Evolutionary conservation across 139 green algal genomes (phyloP), one percentile per base, ranked within the genome.

Genomic region (Volvox africanus): DNA sequence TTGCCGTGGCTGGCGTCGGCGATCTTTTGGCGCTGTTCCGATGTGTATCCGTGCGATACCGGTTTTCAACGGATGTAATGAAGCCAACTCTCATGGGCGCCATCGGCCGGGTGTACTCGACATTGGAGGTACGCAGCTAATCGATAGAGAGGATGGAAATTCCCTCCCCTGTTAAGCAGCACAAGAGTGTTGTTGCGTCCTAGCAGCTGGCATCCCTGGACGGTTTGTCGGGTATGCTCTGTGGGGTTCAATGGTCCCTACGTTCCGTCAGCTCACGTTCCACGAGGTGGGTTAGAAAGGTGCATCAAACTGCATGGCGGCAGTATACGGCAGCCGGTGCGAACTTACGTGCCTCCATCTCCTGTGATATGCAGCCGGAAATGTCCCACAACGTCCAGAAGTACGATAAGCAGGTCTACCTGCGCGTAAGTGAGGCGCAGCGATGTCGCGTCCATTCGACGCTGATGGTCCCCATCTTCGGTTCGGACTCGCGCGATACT

Each of bases 21-120:
- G 97, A 98, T 91, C 91, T 99, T 71, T 92, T 98, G 30, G 97
- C 97, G 1, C 92, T 99, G 79, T 99, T 98, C 88, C 93, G 97
- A 44, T 99, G 97, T 89, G 95, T 98, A 18, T 97, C 94, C 3
- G 97, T 97, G 89, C 96, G 97, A 26, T 99, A 98, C 92, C 94
- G 95, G 80, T 99, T 99, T 73, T 89, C 84, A 73, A 97, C 95
- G 12, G 96, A 98, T 67, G 78, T 93, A 1, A 94, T 92, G 33
- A 94, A 96, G 90, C 95, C 96, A 0, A 79, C 88, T 30, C 91
- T 96, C 20, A 97, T 98, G 96, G 96, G 96, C 1, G 94, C 95
- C 14, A 92, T 95, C 12, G 95, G 95, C 1, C 89, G 95, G 2
- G 95, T 97, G 32, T 97, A 95, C 78, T 91, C 93, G 1, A 93